Evolutionary conservation across 345 rosid genomes (phyloP), one percentile per base, ranked within the genome.

Genomic region (Lumnitzera littorea): DNA sequence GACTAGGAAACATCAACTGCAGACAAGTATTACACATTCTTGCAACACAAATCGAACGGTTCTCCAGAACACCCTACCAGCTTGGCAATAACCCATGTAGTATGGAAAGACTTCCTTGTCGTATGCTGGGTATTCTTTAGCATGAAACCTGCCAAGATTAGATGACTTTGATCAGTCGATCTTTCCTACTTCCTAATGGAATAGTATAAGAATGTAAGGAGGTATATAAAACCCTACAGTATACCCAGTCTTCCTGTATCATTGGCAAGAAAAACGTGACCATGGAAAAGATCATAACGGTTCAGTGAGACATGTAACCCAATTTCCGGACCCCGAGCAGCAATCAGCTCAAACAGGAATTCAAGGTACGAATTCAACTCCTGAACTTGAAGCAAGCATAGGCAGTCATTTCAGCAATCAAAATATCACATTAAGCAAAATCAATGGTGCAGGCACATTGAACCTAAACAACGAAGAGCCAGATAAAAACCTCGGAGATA

Each of bases 51-150:
- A 27, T 27, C 31, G 3, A 5, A 27, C 31, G 7, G 10, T 9
- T 36, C 3, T 36, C 43, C 43, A 36, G 43, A 36, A 36, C 7
- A n/a, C 11, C 51, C 4, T 75, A 89, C 98, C 96, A 70, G 13
- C 81, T 69, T 92, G 96, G 68, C 98, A 92, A 70, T 77, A 89
- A n/a, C 98, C 96, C 91, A 85, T 76, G 62, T 81, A 78, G 70
- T 29, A 77, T 2, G 96, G 91, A 75, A 92, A 92, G 16, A 46
- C 71, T 53, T 74, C 61, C 74, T 85, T 72, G 67, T 87, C 88
- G 55, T 76, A 89, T 13, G 79, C 84, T 50, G 98, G 98, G 69
- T 85, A 92, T 71, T 92, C 98, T 75, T 76, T 89, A 27, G 96
- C 96, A 79, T 92, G 98, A 65, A 92, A 89, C 81, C 98, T 89